Percentiles rank a stretch among this genome's conserved stretches.
These are phyloP conservation scores for Jackrogersella minutella DNA, from an alignment of 495 filamentous ascomycete genomes.

Conservation along the genomic window DNA sequence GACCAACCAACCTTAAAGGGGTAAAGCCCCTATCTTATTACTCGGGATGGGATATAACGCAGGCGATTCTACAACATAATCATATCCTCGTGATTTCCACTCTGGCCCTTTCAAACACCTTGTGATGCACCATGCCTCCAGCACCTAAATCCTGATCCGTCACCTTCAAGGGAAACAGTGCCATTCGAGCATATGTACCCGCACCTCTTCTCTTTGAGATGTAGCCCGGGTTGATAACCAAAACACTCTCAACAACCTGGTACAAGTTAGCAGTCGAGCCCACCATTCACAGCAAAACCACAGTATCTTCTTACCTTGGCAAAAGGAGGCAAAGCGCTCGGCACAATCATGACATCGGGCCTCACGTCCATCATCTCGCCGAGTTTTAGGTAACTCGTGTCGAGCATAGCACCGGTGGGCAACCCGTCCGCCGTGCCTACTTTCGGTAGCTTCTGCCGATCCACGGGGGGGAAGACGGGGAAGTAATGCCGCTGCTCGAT, in stretches of 20 bases:
- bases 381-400: constrained; percentile 84
- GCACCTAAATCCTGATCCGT: constrained; percentile 64
- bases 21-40: neutral
- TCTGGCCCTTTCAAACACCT: constrained; percentile 80
- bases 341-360: constrained; percentile 86
- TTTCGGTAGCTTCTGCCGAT: constrained; percentile 71
- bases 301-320: constrained; percentile 71
- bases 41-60: neutral
- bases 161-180: constrained; percentile 68
- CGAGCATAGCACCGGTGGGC: constrained; percentile 75
- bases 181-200: constrained; percentile 82
- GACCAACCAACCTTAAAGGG: neutral
- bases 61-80: neutral
- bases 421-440: constrained; percentile 62
- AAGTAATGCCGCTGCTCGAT: constrained; percentile 90
- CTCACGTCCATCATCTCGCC: constrained; percentile 86
- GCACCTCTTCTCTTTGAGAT: constrained; percentile 82
- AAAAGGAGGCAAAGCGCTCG: constrained; percentile 84
- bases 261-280: constrained; percentile 23
- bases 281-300: neutral
- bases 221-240: constrained; percentile 87
- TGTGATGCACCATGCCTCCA: constrained; percentile 70
- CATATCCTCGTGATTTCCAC: constrained; percentile 85
- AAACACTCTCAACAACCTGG: constrained; percentile 83
- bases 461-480: constrained; percentile 82